Percentiles rank a stretch among this genome's conserved stretches.
phyloP scores from a whole-genome alignment of 768 basidiomycete genomes.

The Boletus reticulatus region DNA sequence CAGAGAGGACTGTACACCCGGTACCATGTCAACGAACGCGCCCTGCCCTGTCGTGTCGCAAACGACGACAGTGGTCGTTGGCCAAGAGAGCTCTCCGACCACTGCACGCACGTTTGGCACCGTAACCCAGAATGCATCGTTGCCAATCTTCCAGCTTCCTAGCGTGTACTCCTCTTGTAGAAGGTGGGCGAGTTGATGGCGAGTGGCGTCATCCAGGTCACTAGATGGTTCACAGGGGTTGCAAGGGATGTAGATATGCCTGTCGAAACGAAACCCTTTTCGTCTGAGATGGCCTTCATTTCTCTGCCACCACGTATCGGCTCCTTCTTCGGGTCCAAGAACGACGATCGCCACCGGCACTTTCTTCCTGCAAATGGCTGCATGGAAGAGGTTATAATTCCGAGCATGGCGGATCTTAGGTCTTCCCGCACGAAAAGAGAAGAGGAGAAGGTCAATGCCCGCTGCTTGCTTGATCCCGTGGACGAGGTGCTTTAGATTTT shows the following conservation, averaged over 20 bases:
- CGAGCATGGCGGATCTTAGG: slow-evolving; percentile 14
- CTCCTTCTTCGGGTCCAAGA: slow-evolving; percentile 31
- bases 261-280: slow-evolving; percentile 24
- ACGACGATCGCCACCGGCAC: slow-evolving; percentile 31
- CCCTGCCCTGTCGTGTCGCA: slow-evolving; percentile 13
- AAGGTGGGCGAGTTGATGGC: slow-evolving; percentile 3
- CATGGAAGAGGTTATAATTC: slow-evolving; percentile 32
- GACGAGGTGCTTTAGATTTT: slow-evolving; percentile 14
- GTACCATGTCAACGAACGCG: slow-evolving; percentile 7
- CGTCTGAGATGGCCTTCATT: slow-evolving; percentile 21
- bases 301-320: slow-evolving; percentile 26
- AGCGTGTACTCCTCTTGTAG: slow-evolving; percentile 8
- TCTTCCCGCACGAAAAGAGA: slow-evolving; percentile 28
- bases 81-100: slow-evolving; percentile 16
- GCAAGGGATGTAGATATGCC: slow-evolving; percentile 25
- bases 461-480: slow-evolving; percentile 12
- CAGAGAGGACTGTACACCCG: slow-evolving; percentile 8
- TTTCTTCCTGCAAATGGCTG: slow-evolving; percentile 29
- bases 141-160: slow-evolving; percentile 14
- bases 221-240: background rate
- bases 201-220: background rate
- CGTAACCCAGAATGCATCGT: slow-evolving; percentile 8
- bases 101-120: slow-evolving; percentile 18
- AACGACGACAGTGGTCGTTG: slow-evolving; percentile 19
- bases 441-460: slow-evolving; percentile 25